Evolutionary conservation across 2,329 filamentous ascomycete species (phyloP), one percentile per base, ranked within the genome.

Genomic region (Colletotrichum phormii): DNA sequence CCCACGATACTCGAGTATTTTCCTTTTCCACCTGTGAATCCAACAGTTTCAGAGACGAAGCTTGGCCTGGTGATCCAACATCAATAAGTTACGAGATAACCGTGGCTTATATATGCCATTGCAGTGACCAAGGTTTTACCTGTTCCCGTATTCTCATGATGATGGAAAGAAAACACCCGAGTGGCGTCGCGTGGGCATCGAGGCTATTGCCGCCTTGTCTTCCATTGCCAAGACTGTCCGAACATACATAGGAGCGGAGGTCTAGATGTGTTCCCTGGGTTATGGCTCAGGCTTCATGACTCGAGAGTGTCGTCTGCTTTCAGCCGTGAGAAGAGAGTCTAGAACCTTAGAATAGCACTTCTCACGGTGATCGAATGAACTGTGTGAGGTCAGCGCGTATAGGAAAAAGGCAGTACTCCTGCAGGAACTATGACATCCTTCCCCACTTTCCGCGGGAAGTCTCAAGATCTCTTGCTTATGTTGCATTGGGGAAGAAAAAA

Each of bases 211-310:
- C 63, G 67, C 67, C 62, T 29, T 49, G 67, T 60, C 24, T 29
- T 46, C 26, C 11, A 49, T 31, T 22, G 53, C 15, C 53, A 35
- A 12, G 22, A 11, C 65, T 53, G 65, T 55, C 65, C 53, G 53
- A 72, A 64, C 42, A 63, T 53, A 33, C 26, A 51, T 18, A 18
- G 51, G 26, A 9, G 5, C 15, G 53, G 42, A 63, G n/a, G 53
- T 59, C 66, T 22, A n/a, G 58, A 54, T 46, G 64, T 13, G 37
- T 13, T 57, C 64, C 55, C 13, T 68, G 26, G 35, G 24, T 15
- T 13, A 59, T 46, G 69, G 31, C 64, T 72, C 54, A 59, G 69
- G 63, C 63, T 55, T 46, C 31, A 24, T 54, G 59, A 58, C 58
- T 54, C 31, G 37, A 35, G 9, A 42, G 24, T 29, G 24, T n/a